phyloP scores from a whole-genome alignment of 2,329 filamentous ascomycete species.

The Diaporthe australafricana region DNA sequence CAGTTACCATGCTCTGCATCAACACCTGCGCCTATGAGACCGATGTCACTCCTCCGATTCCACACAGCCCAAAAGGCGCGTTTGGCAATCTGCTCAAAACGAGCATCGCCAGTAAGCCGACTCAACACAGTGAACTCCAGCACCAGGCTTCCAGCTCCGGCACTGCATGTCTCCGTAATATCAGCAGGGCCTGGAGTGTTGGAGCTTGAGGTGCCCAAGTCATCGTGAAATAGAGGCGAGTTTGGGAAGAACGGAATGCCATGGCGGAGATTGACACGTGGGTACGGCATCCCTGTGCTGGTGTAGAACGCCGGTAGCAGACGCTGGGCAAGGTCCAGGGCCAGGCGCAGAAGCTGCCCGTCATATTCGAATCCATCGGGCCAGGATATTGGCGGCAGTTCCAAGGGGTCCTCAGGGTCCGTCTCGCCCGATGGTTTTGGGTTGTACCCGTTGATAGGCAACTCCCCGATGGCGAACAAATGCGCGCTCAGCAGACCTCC shows the following conservation, averaged over 20 bases:
- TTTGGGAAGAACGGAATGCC: slow-evolving; percentile 94
- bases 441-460: slow-evolving; percentile 85
- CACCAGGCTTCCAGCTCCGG: slow-evolving; percentile 94
- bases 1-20: slow-evolving; percentile 89
- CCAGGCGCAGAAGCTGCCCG: slow-evolving; percentile 90
- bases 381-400: slow-evolving; percentile 74
- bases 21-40: slow-evolving; percentile 89
- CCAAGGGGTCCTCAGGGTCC: slow-evolving; percentile 51
- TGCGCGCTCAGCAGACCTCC: slow-evolving; percentile 94
- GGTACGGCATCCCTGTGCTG: slow-evolving; percentile 91
- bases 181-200: slow-evolving; percentile 65
- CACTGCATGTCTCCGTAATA: slow-evolving; percentile 95
- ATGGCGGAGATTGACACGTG: slow-evolving; percentile 88
- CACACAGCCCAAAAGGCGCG: slow-evolving; percentile 98
- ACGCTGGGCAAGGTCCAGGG: slow-evolving; percentile 84
- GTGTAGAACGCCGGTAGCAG: slow-evolving; percentile 94
- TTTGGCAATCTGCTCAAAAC: slow-evolving; percentile 93
- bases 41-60: slow-evolving; percentile 85
- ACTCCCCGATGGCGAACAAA: slow-evolving; percentile 88
- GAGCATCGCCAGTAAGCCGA: slow-evolving; percentile 83
- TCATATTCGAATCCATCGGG: slow-evolving; percentile 84
- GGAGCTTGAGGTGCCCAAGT: slow-evolving; percentile 48
- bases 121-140: slow-evolving; percentile 94
- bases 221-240: slow-evolving; percentile 76
- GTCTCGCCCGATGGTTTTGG: slow-evolving; percentile 55